Evolutionary conservation across 1,284 basidiomycete species (phyloP).

Genomic region (Rhodotorula sp.): DNA sequence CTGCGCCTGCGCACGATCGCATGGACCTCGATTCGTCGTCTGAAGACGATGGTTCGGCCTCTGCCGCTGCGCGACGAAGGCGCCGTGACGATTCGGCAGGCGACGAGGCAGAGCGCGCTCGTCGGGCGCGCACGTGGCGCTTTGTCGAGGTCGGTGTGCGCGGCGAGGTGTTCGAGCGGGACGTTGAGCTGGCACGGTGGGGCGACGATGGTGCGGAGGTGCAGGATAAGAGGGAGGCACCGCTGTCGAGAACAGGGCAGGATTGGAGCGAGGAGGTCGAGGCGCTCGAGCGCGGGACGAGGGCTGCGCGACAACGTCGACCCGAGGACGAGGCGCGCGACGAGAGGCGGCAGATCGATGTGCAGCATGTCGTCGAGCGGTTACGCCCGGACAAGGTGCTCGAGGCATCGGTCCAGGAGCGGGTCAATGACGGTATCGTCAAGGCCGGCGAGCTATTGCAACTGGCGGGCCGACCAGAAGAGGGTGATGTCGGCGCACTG

Average conservation of each 20-base stretch:
- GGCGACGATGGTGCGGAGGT: background rate
- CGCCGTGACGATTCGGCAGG: too few species aligned
- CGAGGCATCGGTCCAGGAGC: background rate
- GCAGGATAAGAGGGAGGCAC: background rate
- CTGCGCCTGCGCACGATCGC: too few species aligned
- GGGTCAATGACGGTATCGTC: background rate
- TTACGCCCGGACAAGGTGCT: background rate
- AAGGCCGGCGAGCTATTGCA: background rate
- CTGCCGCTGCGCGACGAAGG: too few species aligned
- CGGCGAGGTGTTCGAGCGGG: conserved; percentile 1
- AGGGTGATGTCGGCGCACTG: conserved; percentile 13
- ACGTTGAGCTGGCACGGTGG: background rate
- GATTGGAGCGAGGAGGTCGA: background rate
- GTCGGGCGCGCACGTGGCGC: background rate
- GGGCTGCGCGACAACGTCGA: background rate
- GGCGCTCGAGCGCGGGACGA: background rate
- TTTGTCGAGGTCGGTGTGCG: conserved; percentile 10
- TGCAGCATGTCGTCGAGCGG: background rate
- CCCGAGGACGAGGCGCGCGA: background rate
- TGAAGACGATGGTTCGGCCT: too few species aligned
- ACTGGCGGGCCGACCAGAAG: background rate
- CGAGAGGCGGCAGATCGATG: background rate
- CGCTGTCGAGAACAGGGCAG: background rate
- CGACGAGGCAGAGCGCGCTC: too few species aligned
- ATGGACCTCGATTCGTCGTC: too few species aligned